Conservation (phyloP, 148 eudicot species). For the Rhododendron mucronatum region DNA sequence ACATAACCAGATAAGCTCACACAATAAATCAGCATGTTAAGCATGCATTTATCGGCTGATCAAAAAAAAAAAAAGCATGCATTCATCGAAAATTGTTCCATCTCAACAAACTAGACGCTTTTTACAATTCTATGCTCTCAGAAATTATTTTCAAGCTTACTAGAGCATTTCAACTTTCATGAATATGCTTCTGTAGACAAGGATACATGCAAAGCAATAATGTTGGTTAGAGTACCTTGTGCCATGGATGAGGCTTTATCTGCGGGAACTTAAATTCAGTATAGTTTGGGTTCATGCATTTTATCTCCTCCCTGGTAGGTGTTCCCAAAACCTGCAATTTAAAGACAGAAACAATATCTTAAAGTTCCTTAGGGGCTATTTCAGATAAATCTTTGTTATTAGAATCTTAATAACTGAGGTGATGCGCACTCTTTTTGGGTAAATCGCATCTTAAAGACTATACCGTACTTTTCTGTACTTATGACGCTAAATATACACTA, state of each 20-base stretch:
- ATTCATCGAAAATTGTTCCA: neutral
- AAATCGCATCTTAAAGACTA: neutral
- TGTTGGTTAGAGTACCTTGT: slow-evolving; percentile 52
- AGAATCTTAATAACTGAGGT: neutral
- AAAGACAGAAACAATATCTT: neutral
- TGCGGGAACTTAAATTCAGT: slow-evolving; percentile 97
- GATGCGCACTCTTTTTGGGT: neutral
- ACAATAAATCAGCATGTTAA: neutral
- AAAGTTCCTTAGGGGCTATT: neutral
- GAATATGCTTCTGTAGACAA: neutral
- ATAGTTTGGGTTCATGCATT: slow-evolving; percentile 97
- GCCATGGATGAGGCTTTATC: slow-evolving; percentile 99
- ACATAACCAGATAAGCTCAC: neutral
- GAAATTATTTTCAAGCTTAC: neutral
- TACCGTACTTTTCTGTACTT: neutral
- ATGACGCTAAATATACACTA: neutral
- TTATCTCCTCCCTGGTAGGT: slow-evolving; percentile 97
- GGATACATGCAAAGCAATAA: neutral
- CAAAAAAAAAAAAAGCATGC: neutral
- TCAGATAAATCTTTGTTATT: neutral
- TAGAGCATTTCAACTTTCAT: neutral
- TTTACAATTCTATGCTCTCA: neutral
- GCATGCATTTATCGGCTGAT: neutral
- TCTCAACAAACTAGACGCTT: neutral
- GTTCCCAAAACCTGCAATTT: slow-evolving; percentile 83